phyloP scores from a whole-genome alignment of 371 early-diverging fungal species.

The Apophysomyces elegans region DNA sequence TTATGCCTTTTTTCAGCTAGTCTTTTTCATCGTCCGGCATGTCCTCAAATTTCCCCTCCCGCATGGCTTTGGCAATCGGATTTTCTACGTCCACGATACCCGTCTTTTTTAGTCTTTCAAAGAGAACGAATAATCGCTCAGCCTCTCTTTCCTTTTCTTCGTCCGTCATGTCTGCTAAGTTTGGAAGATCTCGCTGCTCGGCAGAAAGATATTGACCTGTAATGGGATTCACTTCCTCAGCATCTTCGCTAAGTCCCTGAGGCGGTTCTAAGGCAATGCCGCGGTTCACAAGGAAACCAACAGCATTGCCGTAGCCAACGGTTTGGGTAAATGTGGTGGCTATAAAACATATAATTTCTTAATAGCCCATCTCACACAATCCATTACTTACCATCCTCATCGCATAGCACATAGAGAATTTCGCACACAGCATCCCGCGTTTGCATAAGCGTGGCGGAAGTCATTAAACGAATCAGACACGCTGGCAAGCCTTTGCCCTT shows the following conservation, averaged over 20 bases:
- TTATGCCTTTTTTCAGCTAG: not conserved
- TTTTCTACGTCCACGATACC: slow-evolving; percentile 83
- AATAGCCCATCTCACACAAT: not conserved
- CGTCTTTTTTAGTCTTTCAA: slow-evolving; percentile 90
- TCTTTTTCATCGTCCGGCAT: slow-evolving; percentile 1
- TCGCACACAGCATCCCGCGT: slow-evolving; percentile 73
- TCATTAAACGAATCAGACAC: slow-evolving; percentile 77
- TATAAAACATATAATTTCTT: slow-evolving; percentile 25
- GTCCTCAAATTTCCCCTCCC: slow-evolving; percentile 42
- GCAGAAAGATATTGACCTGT: slow-evolving; percentile 70
- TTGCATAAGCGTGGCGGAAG: slow-evolving; percentile 66
- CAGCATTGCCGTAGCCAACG: slow-evolving; percentile 92
- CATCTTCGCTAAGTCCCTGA: slow-evolving; percentile 3
- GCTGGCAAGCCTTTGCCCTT: slow-evolving; percentile 68
- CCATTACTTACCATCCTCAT: slow-evolving; percentile 71
- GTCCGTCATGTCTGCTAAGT: slow-evolving; percentile 85
- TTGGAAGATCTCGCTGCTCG: slow-evolving; percentile 52
- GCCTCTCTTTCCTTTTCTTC: slow-evolving; percentile 97
- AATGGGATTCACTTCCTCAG: slow-evolving; percentile 77
- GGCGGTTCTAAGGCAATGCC: slow-evolving; percentile 58
- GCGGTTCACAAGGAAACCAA: slow-evolving; percentile 82
- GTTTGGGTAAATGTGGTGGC: slow-evolving; percentile 73
- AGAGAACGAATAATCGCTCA: slow-evolving; percentile 87
- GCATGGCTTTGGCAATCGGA: slow-evolving; percentile 63
- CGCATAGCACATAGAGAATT: slow-evolving; percentile 73